These are phyloP conservation scores for Aureobasidium melanogenum DNA, from an alignment of 2,329 filamentous ascomycete genomes.

Conservation along the genomic window DNA sequence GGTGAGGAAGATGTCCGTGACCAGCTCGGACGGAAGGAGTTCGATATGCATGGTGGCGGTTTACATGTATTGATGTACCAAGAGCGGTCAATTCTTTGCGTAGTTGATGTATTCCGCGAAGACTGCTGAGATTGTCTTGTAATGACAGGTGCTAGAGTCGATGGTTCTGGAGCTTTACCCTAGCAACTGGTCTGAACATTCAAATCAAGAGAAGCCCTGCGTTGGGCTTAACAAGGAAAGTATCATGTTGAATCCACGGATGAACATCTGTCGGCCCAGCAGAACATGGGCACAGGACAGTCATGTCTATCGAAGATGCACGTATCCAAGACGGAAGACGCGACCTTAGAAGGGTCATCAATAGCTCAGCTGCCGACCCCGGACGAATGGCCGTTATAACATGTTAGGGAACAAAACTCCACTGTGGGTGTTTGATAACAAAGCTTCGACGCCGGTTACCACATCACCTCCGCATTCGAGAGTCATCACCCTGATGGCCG, in stretches of 20 bases:
- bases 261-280: background rate
- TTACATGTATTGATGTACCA: no score
- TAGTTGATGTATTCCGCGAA: background rate
- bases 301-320: background rate
- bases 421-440: background rate
- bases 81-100: background rate
- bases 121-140: background rate
- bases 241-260: background rate
- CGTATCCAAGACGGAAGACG: background rate
- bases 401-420: background rate
- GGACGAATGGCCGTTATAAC: background rate
- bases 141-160: background rate
- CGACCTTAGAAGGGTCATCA: background rate
- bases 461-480: background rate
- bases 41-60: slow-evolving; percentile 42
- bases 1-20: slow-evolving; percentile 48
- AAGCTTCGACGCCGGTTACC: background rate
- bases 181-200: slow-evolving; percentile 16
- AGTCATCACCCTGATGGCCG: slow-evolving; percentile 2
- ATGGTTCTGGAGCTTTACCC: background rate
- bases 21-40: slow-evolving; percentile 48
- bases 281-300: background rate
- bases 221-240: slow-evolving; percentile 41
- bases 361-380: background rate
- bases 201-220: slow-evolving; percentile 42